Evolutionary conservation across 129 eudicot species (phyloP).

Genomic region (Pittosporum tobira): DNA sequence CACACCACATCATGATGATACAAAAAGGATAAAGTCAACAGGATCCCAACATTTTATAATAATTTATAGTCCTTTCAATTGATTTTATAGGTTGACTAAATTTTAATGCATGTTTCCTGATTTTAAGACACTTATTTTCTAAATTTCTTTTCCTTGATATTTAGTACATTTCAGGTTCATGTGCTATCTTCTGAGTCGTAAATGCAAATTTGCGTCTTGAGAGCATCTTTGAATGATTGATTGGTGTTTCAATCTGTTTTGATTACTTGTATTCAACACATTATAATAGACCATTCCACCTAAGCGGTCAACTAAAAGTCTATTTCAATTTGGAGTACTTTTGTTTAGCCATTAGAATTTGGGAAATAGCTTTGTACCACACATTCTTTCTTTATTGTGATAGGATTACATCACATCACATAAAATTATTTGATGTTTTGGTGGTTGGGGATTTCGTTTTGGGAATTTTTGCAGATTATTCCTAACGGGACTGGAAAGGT

Average conservation of each 20-base stretch:
- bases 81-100: no score
- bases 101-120: no score
- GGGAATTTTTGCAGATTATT: conserved; percentile 26
- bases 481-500: conserved; percentile 44
- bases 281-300: not conserved
- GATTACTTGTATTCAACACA: not conserved
- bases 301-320: not conserved
- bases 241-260: not conserved
- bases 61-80: no score
- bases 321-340: not conserved
- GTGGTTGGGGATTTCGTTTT: not conserved
- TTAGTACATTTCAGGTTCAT: no score
- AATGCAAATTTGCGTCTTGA: not conserved
- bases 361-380: not conserved
- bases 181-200: not conserved
- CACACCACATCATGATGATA: no score
- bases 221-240: not conserved
- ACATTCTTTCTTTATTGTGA: not conserved
- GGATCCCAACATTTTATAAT: no score
- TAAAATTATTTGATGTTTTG: not conserved
- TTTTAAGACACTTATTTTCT: no score
- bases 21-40: no score
- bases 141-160: no score
- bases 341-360: no score
- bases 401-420: not conserved